Conservation (phyloP, 164 flowering plant species). For the Chimonanthus salicifolius region DNA sequence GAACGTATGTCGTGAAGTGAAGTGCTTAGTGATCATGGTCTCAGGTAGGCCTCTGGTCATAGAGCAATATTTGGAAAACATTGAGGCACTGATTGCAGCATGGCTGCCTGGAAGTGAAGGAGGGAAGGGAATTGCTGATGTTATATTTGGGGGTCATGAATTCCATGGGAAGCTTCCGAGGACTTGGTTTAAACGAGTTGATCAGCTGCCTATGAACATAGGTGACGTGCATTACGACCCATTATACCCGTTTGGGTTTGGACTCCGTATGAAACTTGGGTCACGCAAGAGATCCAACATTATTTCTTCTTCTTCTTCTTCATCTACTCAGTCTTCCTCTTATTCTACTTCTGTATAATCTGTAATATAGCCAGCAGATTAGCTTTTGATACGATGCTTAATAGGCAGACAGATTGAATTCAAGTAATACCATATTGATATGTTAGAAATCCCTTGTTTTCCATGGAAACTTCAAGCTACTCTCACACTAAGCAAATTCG, state of each 20-base stretch:
- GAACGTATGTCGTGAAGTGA: conserved; percentile 20
- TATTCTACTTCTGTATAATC: neutral
- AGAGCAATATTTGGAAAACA: conserved; percentile 27
- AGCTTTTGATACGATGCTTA: too few relatives aligned
- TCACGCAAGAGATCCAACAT: neutral
- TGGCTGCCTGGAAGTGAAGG: conserved; percentile 49
- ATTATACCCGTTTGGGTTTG: conserved; percentile 35
- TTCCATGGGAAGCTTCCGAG: conserved; percentile 39
- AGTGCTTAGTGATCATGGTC: conserved; percentile 33
- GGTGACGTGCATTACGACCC: conserved; percentile 45
- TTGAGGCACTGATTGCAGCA: conserved; percentile 50
- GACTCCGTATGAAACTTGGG: conserved; percentile 20
- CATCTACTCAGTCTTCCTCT: neutral
- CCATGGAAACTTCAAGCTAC: too few relatives aligned
- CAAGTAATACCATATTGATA: too few relatives aligned
- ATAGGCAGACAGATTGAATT: too few relatives aligned
- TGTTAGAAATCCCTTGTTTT: too few relatives aligned
- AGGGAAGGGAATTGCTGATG: conserved; percentile 45
- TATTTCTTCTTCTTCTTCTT: neutral
- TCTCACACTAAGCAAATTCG: too few relatives aligned
- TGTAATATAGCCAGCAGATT: neutral
- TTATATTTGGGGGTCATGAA: conserved; percentile 38
- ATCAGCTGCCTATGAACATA: conserved; percentile 46
- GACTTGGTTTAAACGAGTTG: conserved; percentile 43
- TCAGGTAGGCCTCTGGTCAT: conserved; percentile 39